Conservation (phyloP, 2,329 filamentous ascomycete genomes). For the Capronia coronata region DNA sequence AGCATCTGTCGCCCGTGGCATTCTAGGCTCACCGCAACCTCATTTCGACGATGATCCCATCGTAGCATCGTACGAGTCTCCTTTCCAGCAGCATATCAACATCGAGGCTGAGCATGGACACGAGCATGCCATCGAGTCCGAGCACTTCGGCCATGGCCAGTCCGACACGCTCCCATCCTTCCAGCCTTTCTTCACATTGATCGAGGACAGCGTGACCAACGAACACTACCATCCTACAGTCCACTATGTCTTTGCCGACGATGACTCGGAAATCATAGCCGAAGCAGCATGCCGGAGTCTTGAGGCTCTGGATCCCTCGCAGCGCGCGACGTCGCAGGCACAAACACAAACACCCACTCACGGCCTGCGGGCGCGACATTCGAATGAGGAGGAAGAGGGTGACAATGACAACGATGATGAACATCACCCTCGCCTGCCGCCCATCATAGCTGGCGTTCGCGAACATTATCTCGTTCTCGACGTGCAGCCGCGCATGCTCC, state of each 20-base stretch:
- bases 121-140: slow-evolving; percentile 21
- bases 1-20: slow-evolving; percentile 5
- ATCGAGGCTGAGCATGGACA: slow-evolving; percentile 11
- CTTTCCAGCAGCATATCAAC: slow-evolving; percentile 4
- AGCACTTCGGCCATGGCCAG: slow-evolving; percentile 7
- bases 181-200: slow-evolving; percentile 75
- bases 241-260: slow-evolving; percentile 89
- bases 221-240: slow-evolving; percentile 77
- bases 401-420: slow-evolving; percentile 21
- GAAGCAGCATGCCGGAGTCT: slow-evolving; percentile 55
- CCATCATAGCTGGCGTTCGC: slow-evolving; percentile 41
- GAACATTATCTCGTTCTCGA: slow-evolving; percentile 56
- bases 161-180: slow-evolving; percentile 43
- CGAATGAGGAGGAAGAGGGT: slow-evolving; percentile 25
- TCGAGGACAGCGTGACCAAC: slow-evolving; percentile 67
- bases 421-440: slow-evolving; percentile 38
- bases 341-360: slow-evolving; percentile 8
- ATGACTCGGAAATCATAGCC: slow-evolving; percentile 72
- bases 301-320: slow-evolving; percentile 33
- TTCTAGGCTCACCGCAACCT: slow-evolving; percentile 24
- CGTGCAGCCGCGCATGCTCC: slow-evolving; percentile 37
- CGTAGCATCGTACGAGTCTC: slow-evolving; percentile 11
- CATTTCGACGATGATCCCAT: slow-evolving; percentile 25
- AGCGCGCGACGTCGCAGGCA: slow-evolving; percentile 20
- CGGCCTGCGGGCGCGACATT: not conserved